Conservation (phyloP, 495 filamentous ascomycete species). For the Penicillium longicatenatum region DNA sequence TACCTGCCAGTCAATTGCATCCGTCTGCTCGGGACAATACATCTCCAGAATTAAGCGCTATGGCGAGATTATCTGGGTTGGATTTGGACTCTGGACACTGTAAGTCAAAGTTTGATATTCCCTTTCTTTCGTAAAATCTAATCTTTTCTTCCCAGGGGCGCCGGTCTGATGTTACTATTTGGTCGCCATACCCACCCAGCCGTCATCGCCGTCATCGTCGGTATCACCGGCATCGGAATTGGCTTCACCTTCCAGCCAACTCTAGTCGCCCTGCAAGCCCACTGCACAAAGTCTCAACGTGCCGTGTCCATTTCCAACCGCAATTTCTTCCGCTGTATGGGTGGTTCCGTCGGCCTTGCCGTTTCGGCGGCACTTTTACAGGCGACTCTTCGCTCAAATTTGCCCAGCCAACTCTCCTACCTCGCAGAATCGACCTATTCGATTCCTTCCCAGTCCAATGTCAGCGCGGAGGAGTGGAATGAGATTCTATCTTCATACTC, state of each 20-base stretch:
- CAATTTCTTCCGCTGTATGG: conserved; percentile 64
- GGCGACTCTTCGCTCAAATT: conserved; percentile 47
- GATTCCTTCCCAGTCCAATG: conserved; percentile 31
- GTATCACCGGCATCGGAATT: conserved; percentile 55
- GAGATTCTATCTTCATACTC: conserved; percentile 52
- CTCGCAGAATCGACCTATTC: conserved; percentile 47
- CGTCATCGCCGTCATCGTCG: conserved; percentile 55
- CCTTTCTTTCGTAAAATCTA: background rate
- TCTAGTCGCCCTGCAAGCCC: conserved; percentile 64
- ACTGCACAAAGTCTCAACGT: conserved; percentile 57
- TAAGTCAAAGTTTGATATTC: conserved; percentile 25
- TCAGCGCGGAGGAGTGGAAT: conserved; percentile 40
- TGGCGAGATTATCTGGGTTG: conserved; percentile 58
- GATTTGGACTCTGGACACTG: conserved; percentile 56
- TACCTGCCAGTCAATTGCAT: conserved; percentile 51
- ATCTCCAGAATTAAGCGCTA: conserved; percentile 58
- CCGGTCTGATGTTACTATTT: conserved; percentile 55
- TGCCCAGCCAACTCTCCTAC: conserved; percentile 44
- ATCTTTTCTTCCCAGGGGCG: conserved; percentile 35
- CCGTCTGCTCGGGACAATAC: conserved; percentile 57
- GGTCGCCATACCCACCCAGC: conserved; percentile 45
- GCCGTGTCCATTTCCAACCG: conserved; percentile 63
- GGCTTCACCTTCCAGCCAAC: conserved; percentile 63
- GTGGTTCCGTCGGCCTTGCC: conserved; percentile 61
- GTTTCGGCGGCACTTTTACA: conserved; percentile 60